A percentile compares a stretch with the other conserved stretches of the same genome.
Conservation (phyloP, 305 asterid species). For the Fraxinus ornus region DNA sequence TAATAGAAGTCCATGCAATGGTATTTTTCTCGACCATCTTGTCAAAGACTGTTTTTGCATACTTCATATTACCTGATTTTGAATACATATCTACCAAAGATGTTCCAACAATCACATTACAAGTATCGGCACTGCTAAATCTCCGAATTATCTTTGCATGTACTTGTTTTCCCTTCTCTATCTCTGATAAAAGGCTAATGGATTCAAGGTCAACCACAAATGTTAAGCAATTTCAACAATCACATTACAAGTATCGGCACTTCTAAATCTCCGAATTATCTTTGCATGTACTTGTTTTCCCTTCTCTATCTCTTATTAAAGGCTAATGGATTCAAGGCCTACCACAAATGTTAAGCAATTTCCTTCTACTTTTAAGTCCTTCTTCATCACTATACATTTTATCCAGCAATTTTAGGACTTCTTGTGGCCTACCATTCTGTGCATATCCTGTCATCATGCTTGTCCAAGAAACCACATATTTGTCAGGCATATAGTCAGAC, state of each 20-base stretch:
- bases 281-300: slow-evolving; percentile 45
- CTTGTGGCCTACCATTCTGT: slow-evolving; percentile 26
- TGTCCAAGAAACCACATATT: slow-evolving; percentile 46
- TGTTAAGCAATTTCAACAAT: slow-evolving; percentile 40
- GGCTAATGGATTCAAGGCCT: slow-evolving; percentile 38
- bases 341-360: slow-evolving; percentile 44
- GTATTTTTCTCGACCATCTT: slow-evolving; percentile 36
- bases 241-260: slow-evolving; percentile 24
- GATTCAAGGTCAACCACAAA: slow-evolving; percentile 44
- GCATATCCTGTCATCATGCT: slow-evolving; percentile 43
- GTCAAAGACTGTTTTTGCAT: slow-evolving; percentile 33
- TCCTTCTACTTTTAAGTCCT: slow-evolving; percentile 24
- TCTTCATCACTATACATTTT: slow-evolving; percentile 30
- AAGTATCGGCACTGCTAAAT: slow-evolving; percentile 20
- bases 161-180: slow-evolving; percentile 40
- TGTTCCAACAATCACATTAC: slow-evolving; percentile 35
- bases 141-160: slow-evolving; percentile 38
- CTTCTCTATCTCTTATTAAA: slow-evolving; percentile 31
- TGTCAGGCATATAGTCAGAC: slow-evolving; percentile 36
- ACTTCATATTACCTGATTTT: slow-evolving; percentile 34
- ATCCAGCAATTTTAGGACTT: slow-evolving; percentile 30
- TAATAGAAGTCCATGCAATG: slow-evolving; percentile 40
- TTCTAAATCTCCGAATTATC: slow-evolving; percentile 23
- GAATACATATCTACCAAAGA: slow-evolving; percentile 49
- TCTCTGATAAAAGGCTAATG: slow-evolving; percentile 30